Percentiles rank a stretch among this genome's conserved stretches.
Conservation (phyloP, 1,139 yeast genomes). For the Magnusiomyces suaveolens region DNA sequence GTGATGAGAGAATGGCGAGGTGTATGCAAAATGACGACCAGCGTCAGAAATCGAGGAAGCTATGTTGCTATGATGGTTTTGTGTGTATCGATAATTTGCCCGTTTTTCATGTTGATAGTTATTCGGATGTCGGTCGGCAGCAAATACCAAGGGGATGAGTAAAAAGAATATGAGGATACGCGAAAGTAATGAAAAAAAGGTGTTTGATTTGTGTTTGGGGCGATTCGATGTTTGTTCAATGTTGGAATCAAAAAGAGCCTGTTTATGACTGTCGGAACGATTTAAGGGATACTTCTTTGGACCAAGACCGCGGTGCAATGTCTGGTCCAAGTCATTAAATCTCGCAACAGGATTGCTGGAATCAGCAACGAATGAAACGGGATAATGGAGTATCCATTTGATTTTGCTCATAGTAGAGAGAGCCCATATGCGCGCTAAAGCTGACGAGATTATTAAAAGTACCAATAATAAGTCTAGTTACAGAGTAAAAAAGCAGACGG, state of each 20-base stretch:
- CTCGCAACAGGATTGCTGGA: background rate
- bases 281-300: background rate
- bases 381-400: slow-evolving; percentile 5
- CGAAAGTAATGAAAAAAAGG: background rate
- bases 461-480: too few relatives aligned
- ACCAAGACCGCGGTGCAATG: too few relatives aligned
- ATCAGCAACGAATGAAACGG: background rate
- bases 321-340: too few relatives aligned
- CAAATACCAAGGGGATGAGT: background rate
- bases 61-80: background rate
- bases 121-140: background rate
- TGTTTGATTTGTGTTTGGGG: background rate
- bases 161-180: background rate
- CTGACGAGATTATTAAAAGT: too few relatives aligned
- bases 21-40: too few relatives aligned
- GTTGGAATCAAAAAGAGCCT: background rate
- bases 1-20: too few relatives aligned
- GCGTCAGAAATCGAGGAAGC: slow-evolving; percentile 2
- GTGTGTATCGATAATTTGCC: background rate
- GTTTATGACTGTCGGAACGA: background rate
- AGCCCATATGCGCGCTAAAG: background rate
- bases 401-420: slow-evolving; percentile 3
- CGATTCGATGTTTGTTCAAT: background rate
- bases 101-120: background rate
- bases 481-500: too few relatives aligned